phyloP scores from a whole-genome alignment of 306 rosid genomes.

The Prunus kanzakura region DNA sequence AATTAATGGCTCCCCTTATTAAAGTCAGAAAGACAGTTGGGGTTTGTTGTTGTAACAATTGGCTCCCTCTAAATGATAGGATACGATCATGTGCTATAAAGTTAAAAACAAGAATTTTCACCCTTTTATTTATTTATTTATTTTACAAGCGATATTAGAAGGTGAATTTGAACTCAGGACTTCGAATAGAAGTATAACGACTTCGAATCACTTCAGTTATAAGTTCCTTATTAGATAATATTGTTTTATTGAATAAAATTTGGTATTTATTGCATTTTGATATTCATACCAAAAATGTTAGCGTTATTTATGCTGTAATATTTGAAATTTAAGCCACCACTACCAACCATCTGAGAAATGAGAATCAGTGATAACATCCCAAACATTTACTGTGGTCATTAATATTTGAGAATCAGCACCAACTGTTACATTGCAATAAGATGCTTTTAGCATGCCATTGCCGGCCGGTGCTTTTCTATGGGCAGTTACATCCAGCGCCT shows the following conservation, averaged over 20 bases:
- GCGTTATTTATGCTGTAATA: not conserved
- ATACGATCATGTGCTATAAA: not conserved
- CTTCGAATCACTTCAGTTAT: too few relatives aligned
- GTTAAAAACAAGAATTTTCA: not conserved
- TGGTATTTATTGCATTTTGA: not conserved
- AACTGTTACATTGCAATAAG: not conserved
- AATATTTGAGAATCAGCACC: constrained; percentile 9
- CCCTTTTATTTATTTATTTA: not conserved
- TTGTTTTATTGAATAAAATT: too few relatives aligned
- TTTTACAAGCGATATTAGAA: too few relatives aligned
- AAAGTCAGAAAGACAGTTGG: not conserved
- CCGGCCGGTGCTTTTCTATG: constrained; percentile 1
- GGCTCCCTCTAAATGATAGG: not conserved
- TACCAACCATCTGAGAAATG: not conserved
- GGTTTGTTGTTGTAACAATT: not conserved
- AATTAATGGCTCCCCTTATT: not conserved
- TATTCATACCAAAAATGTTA: not conserved
- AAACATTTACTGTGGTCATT: not conserved
- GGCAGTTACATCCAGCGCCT: not conserved
- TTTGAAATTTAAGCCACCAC: not conserved
- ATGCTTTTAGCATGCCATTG: not conserved
- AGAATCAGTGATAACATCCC: not conserved
- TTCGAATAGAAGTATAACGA: too few relatives aligned
- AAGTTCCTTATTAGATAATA: too few relatives aligned
- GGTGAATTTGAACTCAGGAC: too few relatives aligned